These are phyloP conservation scores for Ascochyta clinopodiicola DNA, from an alignment of 2,329 filamentous ascomycete genomes.

Conservation along the genomic window DNA sequence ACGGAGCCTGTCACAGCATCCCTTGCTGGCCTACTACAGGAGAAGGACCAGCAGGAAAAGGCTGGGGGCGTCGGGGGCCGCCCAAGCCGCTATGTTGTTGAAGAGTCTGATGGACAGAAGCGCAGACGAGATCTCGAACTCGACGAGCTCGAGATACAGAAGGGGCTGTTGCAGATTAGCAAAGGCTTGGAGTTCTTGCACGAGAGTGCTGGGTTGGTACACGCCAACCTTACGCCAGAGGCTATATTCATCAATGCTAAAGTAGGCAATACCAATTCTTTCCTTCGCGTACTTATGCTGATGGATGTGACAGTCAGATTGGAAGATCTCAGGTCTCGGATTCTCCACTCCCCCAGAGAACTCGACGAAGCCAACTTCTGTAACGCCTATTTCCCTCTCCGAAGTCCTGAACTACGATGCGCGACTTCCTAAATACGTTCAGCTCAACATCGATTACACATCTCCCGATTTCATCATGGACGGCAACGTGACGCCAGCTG, in stretches of 20 bases:
- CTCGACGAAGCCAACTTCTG: conserved; percentile 75
- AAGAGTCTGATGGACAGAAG: conserved; percentile 76
- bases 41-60: conserved; percentile 88
- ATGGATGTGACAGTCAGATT: conserved; percentile 73
- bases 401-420: conserved; percentile 87
- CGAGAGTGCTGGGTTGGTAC: conserved; percentile 90
- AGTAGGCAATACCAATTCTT: conserved; percentile 55
- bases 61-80: conserved; percentile 71
- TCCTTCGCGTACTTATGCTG: conserved; percentile 28
- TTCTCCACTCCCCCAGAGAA: conserved; percentile 84
- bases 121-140: conserved; percentile 83
- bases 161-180: conserved; percentile 88
- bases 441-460: conserved; percentile 90
- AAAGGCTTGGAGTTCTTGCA: conserved; percentile 96
- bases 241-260: conserved; percentile 94
- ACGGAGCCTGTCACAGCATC: conserved; percentile 91
- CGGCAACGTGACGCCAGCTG: conserved; percentile 79
- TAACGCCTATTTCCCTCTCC: conserved; percentile 80
- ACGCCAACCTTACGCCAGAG: conserved; percentile 93
- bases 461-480: conserved; percentile 96
- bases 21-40: conserved; percentile 78
- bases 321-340: conserved; percentile 95
- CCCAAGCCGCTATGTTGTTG: conserved; percentile 79
- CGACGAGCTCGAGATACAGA: conserved; percentile 97
- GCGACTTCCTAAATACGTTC: conserved; percentile 79